Base-by-base conservation (phyloP, 805 yeast species). In the Metschnikowia lochheadii region DNA sequence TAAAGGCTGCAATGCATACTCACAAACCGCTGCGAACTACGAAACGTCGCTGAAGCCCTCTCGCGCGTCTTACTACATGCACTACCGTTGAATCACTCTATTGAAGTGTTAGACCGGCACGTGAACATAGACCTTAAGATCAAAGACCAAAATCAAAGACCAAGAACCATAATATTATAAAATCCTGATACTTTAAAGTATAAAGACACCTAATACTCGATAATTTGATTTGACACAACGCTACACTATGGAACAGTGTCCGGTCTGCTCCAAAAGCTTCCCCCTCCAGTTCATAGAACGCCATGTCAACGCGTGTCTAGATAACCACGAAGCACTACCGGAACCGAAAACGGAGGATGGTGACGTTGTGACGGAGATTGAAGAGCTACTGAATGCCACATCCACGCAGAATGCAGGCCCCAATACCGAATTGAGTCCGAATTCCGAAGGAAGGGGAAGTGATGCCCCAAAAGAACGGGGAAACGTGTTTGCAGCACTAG, bases 221-320 rank as follows among this genome's bases (percentile, higher is more conserved):
- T 26, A 26, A 4, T 8, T 10, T 26, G 29, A 26, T 26, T 26
- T 10, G 29, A 26, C 5, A 8, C 29, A 26, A 3, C 29, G 11
- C 29, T 8, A 20, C 6, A 11, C 11, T 23, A 44, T 44, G 42
- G 57, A 59, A 20, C 39, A 48, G 36, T 73, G 78, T 52, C 78
- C 78, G 13, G 62, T 73, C 18, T 73, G 78, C 51, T 52, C 55
- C 38, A 61, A 63, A 49, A 31, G 21, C 5, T 61, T 71, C 32
- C 57, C 64, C 2, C 48, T 48, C 5, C 49, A 49, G 5, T 56
- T 65, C 17, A 59, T 73, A 6, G 77, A 72, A 54, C 56, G 68
- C 20, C 78, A 73, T 49, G 78, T 72, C 13, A 73, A 73, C 48
- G 47, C 59, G 14, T 73, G 78, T 49, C 61, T 73, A 48, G 78